phyloP scores from a whole-genome alignment of 805 yeast species.

The Hanseniaspora valbyensis region DNA sequence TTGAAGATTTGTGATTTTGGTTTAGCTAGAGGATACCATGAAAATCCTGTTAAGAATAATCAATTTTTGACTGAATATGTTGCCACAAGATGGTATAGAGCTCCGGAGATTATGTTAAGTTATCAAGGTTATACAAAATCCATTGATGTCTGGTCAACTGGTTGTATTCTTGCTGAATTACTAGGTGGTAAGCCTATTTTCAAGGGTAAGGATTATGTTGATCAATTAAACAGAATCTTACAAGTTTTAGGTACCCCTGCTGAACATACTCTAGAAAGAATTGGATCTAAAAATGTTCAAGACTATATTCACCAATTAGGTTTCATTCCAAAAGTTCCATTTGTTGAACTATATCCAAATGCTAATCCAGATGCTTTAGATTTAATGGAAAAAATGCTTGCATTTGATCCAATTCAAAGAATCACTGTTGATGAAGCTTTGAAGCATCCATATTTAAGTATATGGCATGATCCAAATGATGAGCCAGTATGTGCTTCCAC shows the following conservation, averaged over 20 bases:
- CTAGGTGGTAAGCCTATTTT: constrained; percentile 84
- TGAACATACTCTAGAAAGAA: constrained; percentile 52
- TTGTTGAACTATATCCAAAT: constrained; percentile 57
- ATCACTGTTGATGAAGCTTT: constrained; percentile 83
- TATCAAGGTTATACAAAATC: constrained; percentile 93
- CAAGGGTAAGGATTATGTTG: constrained; percentile 92
- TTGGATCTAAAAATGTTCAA: constrained; percentile 82
- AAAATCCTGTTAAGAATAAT: constrained; percentile 69
- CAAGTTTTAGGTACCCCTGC: constrained; percentile 87
- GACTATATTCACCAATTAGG: constrained; percentile 83
- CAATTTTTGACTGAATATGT: constrained; percentile 97
- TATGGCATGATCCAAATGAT: constrained; percentile 90
- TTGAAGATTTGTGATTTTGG: constrained; percentile 95
- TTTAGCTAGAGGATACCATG: constrained; percentile 80
- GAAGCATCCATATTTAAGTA: constrained; percentile 72
- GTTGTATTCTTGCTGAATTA: constrained; percentile 90
- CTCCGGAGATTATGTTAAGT: constrained; percentile 93
- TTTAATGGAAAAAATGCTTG: constrained; percentile 60
- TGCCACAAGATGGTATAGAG: constrained; percentile 97
- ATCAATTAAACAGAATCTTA: constrained; percentile 80
- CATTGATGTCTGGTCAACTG: constrained; percentile 95
- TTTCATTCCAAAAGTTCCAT: constrained; percentile 68
- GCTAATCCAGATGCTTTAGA: constrained; percentile 86
- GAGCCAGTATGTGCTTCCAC: constrained; percentile 73
- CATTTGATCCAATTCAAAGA: constrained; percentile 77